Conservation (phyloP, 805 yeast species). For the Geotrichum ghanense region DNA sequence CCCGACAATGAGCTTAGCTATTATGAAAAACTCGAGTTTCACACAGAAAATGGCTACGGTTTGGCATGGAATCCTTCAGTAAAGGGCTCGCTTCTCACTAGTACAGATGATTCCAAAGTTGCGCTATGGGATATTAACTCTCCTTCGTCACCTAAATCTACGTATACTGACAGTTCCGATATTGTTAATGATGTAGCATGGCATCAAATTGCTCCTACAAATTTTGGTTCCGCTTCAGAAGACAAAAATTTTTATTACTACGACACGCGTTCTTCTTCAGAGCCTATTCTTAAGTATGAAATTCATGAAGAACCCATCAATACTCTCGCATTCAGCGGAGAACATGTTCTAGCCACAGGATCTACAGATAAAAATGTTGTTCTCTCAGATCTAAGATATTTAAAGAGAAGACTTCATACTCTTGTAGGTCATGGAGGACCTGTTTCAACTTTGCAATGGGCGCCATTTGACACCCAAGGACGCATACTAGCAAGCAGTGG, state of each 20-base stretch:
- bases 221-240: constrained; percentile 66
- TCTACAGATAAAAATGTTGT: constrained; percentile 66
- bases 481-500: constrained; percentile 66
- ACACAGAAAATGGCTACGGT: constrained; percentile 57
- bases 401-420: constrained; percentile 45
- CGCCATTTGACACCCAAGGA: constrained; percentile 48
- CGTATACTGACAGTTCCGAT: neutral
- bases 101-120: constrained; percentile 54
- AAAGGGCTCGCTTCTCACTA: constrained; percentile 40
- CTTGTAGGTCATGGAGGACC: constrained; percentile 66
- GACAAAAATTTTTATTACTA: constrained; percentile 50
- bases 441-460: constrained; percentile 65
- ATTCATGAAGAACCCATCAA: constrained; percentile 56
- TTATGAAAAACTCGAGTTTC: constrained; percentile 24
- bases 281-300: constrained; percentile 32
- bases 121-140: constrained; percentile 56
- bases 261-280: constrained; percentile 36
- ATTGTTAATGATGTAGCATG: constrained; percentile 55
- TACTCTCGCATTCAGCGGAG: constrained; percentile 52
- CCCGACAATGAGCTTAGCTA: neutral
- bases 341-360: constrained; percentile 57
- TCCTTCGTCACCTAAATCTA: constrained; percentile 8
- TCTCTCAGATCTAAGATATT: constrained; percentile 65
- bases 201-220: constrained; percentile 31
- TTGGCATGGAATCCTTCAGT: constrained; percentile 49